phyloP scores from a whole-genome alignment of 2,329 filamentous ascomycete genomes.

The Alternaria sp. region DNA sequence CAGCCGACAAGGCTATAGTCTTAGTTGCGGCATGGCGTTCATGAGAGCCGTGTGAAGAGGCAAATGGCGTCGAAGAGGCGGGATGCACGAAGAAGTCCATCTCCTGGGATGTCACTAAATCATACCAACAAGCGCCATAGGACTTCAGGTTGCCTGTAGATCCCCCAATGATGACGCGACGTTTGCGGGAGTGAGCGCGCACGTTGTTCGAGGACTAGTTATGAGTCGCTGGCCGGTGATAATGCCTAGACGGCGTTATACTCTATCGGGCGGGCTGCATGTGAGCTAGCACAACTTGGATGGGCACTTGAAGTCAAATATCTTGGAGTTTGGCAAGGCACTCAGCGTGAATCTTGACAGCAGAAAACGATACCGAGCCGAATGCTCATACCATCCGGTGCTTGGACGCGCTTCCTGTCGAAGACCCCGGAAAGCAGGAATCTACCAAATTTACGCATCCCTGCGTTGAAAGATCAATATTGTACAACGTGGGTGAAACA shows the following conservation, averaged over 20 bases:
- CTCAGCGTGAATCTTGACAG: not conserved
- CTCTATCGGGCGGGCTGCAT: constrained; percentile 13
- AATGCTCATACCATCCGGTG: not conserved
- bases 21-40: constrained; percentile 11
- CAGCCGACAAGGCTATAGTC: not conserved
- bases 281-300: not conserved
- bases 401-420: not conserved
- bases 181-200: constrained; percentile 9
- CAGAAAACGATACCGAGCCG: not conserved
- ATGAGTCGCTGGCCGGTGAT: constrained; percentile 28
- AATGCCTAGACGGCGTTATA: constrained; percentile 11
- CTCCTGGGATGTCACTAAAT: constrained; percentile 8
- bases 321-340: not conserved
- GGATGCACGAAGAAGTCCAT: constrained; percentile 21
- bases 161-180: constrained; percentile 14
- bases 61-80: constrained; percentile 12
- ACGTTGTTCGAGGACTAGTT: constrained; percentile 20
- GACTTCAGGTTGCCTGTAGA: not conserved
- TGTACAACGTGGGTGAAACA: not conserved
- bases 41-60: not conserved
- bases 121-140: not conserved
- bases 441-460: not conserved
- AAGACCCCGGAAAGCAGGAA: not conserved
- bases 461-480: not conserved
- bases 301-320: not conserved